phyloP scores from a whole-genome alignment of 306 rosid genomes.

The Malus fusca region DNA sequence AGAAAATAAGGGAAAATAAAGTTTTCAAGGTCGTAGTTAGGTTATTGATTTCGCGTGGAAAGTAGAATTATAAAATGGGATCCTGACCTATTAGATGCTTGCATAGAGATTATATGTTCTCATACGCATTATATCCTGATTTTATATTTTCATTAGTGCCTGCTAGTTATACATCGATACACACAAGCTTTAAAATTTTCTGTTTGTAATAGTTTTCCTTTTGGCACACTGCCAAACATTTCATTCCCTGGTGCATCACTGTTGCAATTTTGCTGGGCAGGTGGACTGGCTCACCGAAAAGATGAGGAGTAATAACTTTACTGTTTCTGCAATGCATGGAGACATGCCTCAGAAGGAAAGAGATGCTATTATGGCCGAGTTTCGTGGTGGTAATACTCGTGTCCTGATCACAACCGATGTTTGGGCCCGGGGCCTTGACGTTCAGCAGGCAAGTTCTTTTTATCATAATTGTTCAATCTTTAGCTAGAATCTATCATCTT shows the following conservation, averaged over 20 bases:
- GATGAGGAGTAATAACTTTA: conserved; percentile 92
- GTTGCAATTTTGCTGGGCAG: conserved; percentile 31
- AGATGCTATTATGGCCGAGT: conserved; percentile 95
- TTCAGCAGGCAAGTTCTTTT: conserved; percentile 73
- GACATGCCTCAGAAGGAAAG: conserved; percentile 99
- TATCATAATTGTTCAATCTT: neutral
- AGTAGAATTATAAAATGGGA: neutral
- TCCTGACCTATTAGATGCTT: neutral
- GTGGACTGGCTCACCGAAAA: conserved; percentile 98
- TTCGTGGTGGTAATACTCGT: conserved; percentile 81
- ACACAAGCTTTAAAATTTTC: neutral
- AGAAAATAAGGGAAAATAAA: neutral
- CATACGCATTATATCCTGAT: neutral
- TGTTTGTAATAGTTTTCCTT: neutral
- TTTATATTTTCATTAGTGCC: neutral
- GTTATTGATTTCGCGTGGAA: neutral
- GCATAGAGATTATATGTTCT: neutral
- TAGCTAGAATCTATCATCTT: neutral
- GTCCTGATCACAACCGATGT: conserved; percentile 96
- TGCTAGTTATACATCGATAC: neutral
- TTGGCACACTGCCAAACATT: neutral
- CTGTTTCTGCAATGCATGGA: conserved; percentile 95
- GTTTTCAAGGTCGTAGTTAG: neutral
- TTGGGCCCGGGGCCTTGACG: conserved; percentile 99
- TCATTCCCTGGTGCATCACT: neutral